Base-by-base conservation (phyloP, 2,329 filamentous ascomycete genomes). In the Chaetothyriales sp. region DNA sequence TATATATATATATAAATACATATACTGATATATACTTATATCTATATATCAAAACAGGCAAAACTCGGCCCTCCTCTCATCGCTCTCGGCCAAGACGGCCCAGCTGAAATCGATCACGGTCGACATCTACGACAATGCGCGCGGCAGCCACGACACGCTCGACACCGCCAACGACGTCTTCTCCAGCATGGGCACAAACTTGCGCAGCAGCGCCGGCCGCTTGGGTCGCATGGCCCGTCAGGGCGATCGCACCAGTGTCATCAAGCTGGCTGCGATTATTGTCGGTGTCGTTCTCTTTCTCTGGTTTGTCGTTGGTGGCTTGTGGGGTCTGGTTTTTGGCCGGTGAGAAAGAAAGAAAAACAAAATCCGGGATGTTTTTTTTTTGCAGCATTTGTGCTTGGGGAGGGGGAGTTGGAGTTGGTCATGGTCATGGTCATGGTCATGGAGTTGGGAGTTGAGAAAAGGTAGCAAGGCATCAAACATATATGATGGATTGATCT, bases 101-200 rank as follows among this genome's bases (percentile, higher is more conserved):
- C 87, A 88, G 49, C 78, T 98, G 56, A 87, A 90, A 63, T 86
- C 85, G 67, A 87, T 98, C 48, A 98, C 92, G 43, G 80, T 96
- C 58, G 88, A 98, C 72, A 98, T 98, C 63, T 95, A 96, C 76
- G 89, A 96, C 70, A 88, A 92, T 66, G 92, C 92, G 47, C 80
- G 87, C 52, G 80, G 86, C 61, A 25, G 22, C 3, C 90, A 96
- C 62, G 80, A 84, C 58, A 79, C 94, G 56, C 85, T 98, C 59
- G 87, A 98, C 68, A 81, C 80, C 63, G 90, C 86, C 84, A 83
- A 77, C 66, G 88, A 96, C 60, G 92, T 88, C 20, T 96, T 98
- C 69, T 90, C 86, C 53, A 84, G 81, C 61, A 88, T 98, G 77
- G 77, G 79, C 36, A 82, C 83, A 12, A 83, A 82, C 57, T 72